Percentiles rank a stretch among this genome's conserved stretches.
Conservation (phyloP, 306 rosid species). For the Quercus robur region DNA sequence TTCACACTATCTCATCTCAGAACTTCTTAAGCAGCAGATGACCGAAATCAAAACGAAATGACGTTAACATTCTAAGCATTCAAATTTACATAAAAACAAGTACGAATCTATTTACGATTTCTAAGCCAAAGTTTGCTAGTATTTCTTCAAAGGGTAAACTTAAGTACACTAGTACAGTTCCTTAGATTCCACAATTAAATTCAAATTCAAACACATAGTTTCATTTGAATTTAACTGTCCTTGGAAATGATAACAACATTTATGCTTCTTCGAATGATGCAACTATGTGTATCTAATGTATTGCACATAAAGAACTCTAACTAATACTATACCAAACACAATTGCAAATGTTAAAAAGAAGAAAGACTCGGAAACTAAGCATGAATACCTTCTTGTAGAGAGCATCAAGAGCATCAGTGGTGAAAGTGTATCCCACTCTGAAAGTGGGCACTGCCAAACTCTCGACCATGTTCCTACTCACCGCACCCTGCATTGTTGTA, state of each 20-base stretch:
- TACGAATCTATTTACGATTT: neutral
- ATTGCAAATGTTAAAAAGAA: neutral
- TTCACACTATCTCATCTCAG: neutral
- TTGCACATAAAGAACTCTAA: too few species aligned
- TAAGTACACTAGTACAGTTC: too few species aligned
- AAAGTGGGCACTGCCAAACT: conserved; percentile 83
- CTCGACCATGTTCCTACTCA: conserved; percentile 86
- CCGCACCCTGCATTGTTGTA: conserved; percentile 94
- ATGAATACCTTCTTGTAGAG: conserved; percentile 76
- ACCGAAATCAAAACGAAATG: neutral
- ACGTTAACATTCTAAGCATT: neutral
- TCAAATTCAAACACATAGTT: too few species aligned
- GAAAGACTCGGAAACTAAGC: neutral
- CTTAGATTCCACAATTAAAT: too few species aligned
- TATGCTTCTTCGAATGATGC: too few species aligned
- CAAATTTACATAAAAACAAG: neutral
- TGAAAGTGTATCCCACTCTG: conserved; percentile 90
- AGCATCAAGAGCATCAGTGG: conserved; percentile 83
- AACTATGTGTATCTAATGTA: too few species aligned
- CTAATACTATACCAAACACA: too few species aligned
- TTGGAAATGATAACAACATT: too few species aligned
- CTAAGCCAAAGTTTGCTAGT: neutral
- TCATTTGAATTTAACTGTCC: too few species aligned
- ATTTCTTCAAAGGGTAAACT: too few species aligned
- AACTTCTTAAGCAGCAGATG: neutral